Conservation (phyloP, 148 eudicot species). For the Persicaria tinctoria region DNA sequence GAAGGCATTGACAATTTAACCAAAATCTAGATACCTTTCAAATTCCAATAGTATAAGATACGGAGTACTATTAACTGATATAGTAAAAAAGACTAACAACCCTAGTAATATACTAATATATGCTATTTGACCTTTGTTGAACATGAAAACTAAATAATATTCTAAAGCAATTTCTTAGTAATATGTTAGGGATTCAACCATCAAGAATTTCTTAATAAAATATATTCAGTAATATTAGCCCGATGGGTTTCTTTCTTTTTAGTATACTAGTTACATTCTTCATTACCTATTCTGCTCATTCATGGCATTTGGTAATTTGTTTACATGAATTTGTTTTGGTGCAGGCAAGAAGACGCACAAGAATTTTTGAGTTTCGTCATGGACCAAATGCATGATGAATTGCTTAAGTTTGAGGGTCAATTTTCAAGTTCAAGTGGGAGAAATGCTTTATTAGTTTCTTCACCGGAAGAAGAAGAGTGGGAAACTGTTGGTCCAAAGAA, state of each 20-base stretch:
- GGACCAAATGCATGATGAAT: conserved; percentile 96
- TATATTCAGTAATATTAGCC: background rate
- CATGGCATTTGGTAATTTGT: background rate
- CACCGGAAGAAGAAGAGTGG: conserved; percentile 83
- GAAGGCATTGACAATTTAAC: background rate
- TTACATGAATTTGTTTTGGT: conserved; percentile 10
- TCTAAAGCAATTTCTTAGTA: background rate
- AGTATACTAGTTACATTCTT: background rate
- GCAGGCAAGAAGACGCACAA: conserved; percentile 99
- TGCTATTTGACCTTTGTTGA: background rate
- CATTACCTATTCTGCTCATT: background rate
- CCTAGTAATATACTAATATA: background rate
- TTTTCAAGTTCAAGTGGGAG: conserved; percentile 32
- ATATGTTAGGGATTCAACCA: background rate
- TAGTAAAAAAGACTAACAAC: background rate
- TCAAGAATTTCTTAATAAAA: background rate
- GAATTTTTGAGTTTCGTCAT: conserved; percentile 88
- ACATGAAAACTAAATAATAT: background rate
- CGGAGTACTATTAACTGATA: too few species aligned
- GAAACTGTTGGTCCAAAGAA: conserved; percentile 87
- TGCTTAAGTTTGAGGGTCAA: conserved; percentile 77
- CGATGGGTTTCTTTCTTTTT: background rate
- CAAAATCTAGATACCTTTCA: background rate
- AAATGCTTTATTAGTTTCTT: conserved; percentile 52
- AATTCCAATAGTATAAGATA: too few species aligned